Evolutionary conservation across 2,329 filamentous ascomycete species (phyloP).

Genomic region (Aspergillus tanneri): DNA sequence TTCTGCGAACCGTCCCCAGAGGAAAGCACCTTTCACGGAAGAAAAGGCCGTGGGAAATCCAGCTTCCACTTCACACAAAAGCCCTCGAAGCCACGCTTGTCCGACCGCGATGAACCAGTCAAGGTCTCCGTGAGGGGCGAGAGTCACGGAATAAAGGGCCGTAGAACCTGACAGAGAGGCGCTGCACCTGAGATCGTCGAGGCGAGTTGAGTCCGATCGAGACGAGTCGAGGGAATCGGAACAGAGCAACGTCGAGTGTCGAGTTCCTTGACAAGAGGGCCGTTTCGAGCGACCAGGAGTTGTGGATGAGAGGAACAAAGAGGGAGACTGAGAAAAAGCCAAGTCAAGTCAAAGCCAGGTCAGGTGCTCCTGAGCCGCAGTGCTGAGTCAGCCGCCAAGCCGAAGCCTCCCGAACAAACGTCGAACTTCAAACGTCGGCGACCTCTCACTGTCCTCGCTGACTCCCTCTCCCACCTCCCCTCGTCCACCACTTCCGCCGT

Average conservation of each 20-base stretch:
- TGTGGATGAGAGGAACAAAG: slow-evolving; percentile 13
- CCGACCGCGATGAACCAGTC: slow-evolving; percentile 42
- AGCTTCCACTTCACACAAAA: slow-evolving; percentile 21
- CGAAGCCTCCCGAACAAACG: slow-evolving; percentile 27
- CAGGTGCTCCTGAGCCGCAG: not conserved
- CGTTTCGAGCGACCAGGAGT: slow-evolving; percentile 19
- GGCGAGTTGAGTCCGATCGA: slow-evolving; percentile 11
- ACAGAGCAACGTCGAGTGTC: slow-evolving; percentile 26
- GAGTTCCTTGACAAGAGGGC: slow-evolving; percentile 33
- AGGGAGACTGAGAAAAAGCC: slow-evolving; percentile 14
- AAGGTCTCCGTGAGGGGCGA: slow-evolving; percentile 38
- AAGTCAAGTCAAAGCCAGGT: slow-evolving; percentile 1
- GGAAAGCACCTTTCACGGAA: slow-evolving; percentile 22
- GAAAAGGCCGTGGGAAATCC: slow-evolving; percentile 3
- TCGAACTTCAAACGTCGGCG: slow-evolving; percentile 26
- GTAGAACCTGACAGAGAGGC: slow-evolving; percentile 29
- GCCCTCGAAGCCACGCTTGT: slow-evolving; percentile 32
- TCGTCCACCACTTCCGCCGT: slow-evolving; percentile 32
- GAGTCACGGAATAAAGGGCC: slow-evolving; percentile 36
- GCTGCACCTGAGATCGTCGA: slow-evolving; percentile 25
- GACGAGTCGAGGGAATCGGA: slow-evolving; percentile 1
- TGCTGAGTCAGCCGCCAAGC: slow-evolving; percentile 31
- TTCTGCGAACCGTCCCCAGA: slow-evolving; percentile 21
- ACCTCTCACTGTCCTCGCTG: slow-evolving; percentile 21
- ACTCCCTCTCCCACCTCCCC: slow-evolving; percentile 22